These are phyloP conservation scores for Viola odorata DNA, from an alignment of 345 rosid genomes.

Conservation along the genomic window DNA sequence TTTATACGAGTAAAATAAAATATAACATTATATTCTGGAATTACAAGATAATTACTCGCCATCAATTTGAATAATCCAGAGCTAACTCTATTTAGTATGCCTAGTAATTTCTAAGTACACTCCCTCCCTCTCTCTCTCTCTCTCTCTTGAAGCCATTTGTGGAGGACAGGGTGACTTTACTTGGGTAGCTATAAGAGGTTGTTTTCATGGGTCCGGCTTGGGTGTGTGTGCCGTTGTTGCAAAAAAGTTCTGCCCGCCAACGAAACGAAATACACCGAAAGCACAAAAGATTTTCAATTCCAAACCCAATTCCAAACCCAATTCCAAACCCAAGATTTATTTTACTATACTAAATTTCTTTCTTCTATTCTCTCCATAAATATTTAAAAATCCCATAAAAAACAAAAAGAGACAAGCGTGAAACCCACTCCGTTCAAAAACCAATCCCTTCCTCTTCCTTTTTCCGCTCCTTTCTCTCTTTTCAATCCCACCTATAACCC, in stretches of 20 bases:
- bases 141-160: background rate
- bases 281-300: conserved; percentile 21
- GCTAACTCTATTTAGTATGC: conserved; percentile 3
- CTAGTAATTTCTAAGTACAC: too few relatives aligned
- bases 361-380: background rate
- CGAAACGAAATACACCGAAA: conserved; percentile 39
- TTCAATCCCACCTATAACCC: conserved; percentile 17
- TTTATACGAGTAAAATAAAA: too few relatives aligned
- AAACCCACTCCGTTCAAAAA: conserved; percentile 44
- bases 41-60: too few relatives aligned
- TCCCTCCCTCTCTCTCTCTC: background rate
- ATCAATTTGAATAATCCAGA: too few relatives aligned
- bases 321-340: too few relatives aligned
- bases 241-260: conserved; percentile 38
- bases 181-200: conserved; percentile 17
- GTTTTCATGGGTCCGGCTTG: conserved; percentile 45
- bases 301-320: too few relatives aligned
- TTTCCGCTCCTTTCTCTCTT: conserved; percentile 12
- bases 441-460: conserved; percentile 24
- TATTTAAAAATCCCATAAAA: background rate
- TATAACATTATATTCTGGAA: too few relatives aligned
- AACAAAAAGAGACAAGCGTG: conserved; percentile 47
- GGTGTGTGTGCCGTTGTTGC: conserved; percentile 39
- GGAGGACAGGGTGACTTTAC: conserved; percentile 20
- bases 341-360: background rate